These are phyloP conservation scores for Chlorociboria aeruginascens DNA, from an alignment of 495 filamentous ascomycete genomes.

Conservation along the genomic window DNA sequence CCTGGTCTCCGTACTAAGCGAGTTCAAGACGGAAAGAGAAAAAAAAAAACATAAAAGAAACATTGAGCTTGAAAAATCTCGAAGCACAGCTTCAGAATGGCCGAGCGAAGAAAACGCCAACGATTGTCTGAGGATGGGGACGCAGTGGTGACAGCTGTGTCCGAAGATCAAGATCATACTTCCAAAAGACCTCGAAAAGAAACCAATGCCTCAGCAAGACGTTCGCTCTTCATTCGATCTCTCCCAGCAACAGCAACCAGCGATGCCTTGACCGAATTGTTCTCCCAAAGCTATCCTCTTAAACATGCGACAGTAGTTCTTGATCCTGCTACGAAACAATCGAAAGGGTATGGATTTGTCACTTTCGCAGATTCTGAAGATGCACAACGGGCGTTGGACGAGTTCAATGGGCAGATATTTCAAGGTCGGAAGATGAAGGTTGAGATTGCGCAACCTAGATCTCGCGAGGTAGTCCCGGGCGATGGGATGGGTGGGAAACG, in stretches of 20 bases:
- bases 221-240: conserved; percentile 82
- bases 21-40: too few relatives aligned
- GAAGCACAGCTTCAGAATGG: conserved; percentile 10
- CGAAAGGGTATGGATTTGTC: conserved; percentile 90
- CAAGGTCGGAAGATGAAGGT: conserved; percentile 72
- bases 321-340: conserved; percentile 69
- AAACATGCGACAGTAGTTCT: conserved; percentile 85
- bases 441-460: conserved; percentile 76
- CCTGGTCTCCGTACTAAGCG: background rate
- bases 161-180: conserved; percentile 6
- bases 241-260: conserved; percentile 68
- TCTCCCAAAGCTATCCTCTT: conserved; percentile 86
- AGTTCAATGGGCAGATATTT: conserved; percentile 61
- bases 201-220: conserved; percentile 28
- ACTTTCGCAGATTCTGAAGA: conserved; percentile 92
- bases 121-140: conserved; percentile 6
- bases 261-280: conserved; percentile 71
- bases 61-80: background rate
- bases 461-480: conserved; percentile 40
- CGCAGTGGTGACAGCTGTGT: background rate
- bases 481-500: conserved; percentile 30
- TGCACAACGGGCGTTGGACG: conserved; percentile 62
- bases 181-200: conserved; percentile 15
- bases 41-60: too few relatives aligned
- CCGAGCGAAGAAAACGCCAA: conserved; percentile 12